Conservation (phyloP, 768 basidiomycete genomes). For the Arthromyces matolae region DNA sequence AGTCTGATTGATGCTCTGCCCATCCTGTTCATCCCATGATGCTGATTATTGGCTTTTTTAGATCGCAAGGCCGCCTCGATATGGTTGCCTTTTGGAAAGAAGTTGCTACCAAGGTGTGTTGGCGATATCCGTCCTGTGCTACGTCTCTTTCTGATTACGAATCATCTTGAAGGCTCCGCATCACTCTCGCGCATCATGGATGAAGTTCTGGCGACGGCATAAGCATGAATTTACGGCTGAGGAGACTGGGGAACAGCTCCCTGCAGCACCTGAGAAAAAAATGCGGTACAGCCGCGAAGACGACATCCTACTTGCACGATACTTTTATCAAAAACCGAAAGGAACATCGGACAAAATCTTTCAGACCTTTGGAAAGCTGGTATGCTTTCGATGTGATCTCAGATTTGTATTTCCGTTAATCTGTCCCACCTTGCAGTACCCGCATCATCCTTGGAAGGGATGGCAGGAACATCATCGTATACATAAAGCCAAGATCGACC, state of each 20-base stretch:
- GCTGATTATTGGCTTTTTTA: conserved; percentile 19
- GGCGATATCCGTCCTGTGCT: neutral
- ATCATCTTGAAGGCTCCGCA: conserved; percentile 65
- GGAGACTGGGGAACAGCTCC: conserved; percentile 67
- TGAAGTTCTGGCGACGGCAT: conserved; percentile 89
- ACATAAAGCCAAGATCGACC: conserved; percentile 83
- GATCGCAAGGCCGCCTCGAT: conserved; percentile 57
- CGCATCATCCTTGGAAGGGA: conserved; percentile 91
- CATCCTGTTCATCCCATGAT: no score
- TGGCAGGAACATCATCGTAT: conserved; percentile 92
- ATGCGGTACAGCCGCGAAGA: conserved; percentile 81
- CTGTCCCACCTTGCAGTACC: conserved; percentile 45
- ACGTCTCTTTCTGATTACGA: neutral
- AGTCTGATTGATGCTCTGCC: neutral
- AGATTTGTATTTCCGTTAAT: neutral
- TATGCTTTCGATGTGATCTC: conserved; percentile 33
- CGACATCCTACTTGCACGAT: conserved; percentile 74
- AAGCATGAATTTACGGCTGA: conserved; percentile 74
- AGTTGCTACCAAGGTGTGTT: conserved; percentile 57
- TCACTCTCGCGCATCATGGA: conserved; percentile 90
- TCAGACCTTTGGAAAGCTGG: conserved; percentile 71
- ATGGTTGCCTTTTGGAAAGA: conserved; percentile 83
- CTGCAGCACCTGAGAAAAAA: conserved; percentile 80
- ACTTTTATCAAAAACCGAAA: conserved; percentile 68
- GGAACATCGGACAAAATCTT: conserved; percentile 85